These are phyloP conservation scores for Cryptococcus sp. DNA, from an alignment of 1,284 basidiomycete species.

Conservation along the genomic window DNA sequence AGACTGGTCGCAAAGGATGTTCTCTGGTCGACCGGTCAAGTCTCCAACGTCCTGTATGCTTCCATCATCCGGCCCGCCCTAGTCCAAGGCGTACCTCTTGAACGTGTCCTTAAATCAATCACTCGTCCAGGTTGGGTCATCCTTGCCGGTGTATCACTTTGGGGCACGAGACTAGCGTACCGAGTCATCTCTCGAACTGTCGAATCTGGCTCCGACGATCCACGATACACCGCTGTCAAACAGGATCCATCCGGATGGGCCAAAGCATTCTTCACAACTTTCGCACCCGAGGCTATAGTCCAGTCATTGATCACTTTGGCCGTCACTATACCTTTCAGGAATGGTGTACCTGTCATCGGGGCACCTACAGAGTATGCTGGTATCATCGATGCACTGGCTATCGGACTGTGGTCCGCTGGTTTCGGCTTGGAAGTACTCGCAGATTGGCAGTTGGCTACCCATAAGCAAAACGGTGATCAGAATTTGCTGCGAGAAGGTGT, in stretches of 20 bases:
- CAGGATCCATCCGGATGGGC: slow-evolving; percentile 12
- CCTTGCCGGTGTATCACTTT: slow-evolving; percentile 20
- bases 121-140: slow-evolving; percentile 16
- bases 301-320: slow-evolving; percentile 23
- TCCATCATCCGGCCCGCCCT: slow-evolving; percentile 13
- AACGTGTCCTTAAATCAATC: slow-evolving; percentile 11
- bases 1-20: slow-evolving; percentile 17
- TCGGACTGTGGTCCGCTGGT: slow-evolving; percentile 17
- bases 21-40: slow-evolving; percentile 20
- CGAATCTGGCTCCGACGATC: slow-evolving; percentile 16
- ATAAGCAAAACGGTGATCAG: slow-evolving; percentile 11
- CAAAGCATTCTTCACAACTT: slow-evolving; percentile 11
- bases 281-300: slow-evolving; percentile 17
- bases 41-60: slow-evolving; percentile 19
- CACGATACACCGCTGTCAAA: slow-evolving; percentile 14
- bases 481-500: slow-evolving; percentile 18
- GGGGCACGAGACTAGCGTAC: slow-evolving; percentile 20
- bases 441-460: slow-evolving; percentile 18
- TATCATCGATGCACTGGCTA: slow-evolving; percentile 10
- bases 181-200: slow-evolving; percentile 13
- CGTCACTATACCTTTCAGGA: slow-evolving; percentile 20
- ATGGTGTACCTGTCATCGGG: slow-evolving; percentile 4
- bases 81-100: slow-evolving; percentile 8
- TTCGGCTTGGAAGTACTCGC: slow-evolving; percentile 18
- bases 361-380: slow-evolving; percentile 4